These are phyloP conservation scores for Rhazya stricta DNA, from an alignment of 257 asterid genomes.

Conservation along the genomic window DNA sequence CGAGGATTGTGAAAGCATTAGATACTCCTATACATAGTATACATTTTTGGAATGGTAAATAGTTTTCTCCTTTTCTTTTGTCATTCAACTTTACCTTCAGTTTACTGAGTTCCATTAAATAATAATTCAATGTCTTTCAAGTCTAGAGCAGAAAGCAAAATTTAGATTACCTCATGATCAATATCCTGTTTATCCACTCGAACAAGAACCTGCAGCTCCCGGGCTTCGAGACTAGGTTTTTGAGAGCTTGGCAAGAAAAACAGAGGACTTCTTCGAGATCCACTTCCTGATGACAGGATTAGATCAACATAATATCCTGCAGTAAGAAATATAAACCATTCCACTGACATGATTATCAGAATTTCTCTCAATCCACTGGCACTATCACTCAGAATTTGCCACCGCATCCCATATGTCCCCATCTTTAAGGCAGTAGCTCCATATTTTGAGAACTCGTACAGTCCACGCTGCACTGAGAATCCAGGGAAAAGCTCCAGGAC, in stretches of 20 bases:
- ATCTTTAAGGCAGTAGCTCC: slow-evolving; percentile 5
- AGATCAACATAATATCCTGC: slow-evolving; percentile 23
- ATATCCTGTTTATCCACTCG: slow-evolving; percentile 33
- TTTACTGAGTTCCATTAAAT: not conserved
- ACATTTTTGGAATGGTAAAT: no score
- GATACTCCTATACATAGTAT: not conserved
- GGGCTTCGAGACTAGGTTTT: slow-evolving; percentile 8
- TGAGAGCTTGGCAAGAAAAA: slow-evolving; percentile 21
- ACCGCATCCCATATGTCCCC: slow-evolving; percentile 36
- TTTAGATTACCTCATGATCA: slow-evolving; percentile 29
- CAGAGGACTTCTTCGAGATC: slow-evolving; percentile 10
- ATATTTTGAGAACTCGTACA: slow-evolving; percentile 26
- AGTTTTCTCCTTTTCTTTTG: not conserved
- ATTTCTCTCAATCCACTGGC: slow-evolving; percentile 36
- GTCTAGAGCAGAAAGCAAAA: slow-evolving; percentile 1
- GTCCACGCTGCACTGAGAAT: slow-evolving; percentile 32
- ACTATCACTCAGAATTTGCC: slow-evolving; percentile 28
- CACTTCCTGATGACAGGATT: slow-evolving; percentile 18
- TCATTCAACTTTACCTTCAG: not conserved
- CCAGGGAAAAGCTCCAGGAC: slow-evolving; percentile 37
- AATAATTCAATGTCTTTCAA: not conserved
- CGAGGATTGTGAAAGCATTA: not conserved
- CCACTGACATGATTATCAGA: slow-evolving; percentile 31
- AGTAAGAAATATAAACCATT: slow-evolving; percentile 33
- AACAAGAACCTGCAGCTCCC: slow-evolving; percentile 19